Percentiles rank a stretch among this genome's conserved stretches.
phyloP scores from a whole-genome alignment of 2,329 filamentous ascomycete species.

The Monilinia fructicola region DNA sequence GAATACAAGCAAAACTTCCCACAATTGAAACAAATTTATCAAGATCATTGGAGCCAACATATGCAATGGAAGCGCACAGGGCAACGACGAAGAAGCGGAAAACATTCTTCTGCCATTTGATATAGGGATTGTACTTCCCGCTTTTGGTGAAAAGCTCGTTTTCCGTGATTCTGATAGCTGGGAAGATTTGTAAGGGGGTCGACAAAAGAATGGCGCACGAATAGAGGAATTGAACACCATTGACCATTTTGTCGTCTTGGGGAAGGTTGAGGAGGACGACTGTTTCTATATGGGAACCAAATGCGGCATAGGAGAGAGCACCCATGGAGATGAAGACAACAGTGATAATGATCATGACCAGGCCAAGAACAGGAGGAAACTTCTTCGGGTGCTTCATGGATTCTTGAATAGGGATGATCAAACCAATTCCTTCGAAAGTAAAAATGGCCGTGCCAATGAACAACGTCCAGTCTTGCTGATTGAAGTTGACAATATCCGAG shows the following conservation, averaged over 20 bases:
- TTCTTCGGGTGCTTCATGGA: slow-evolving; percentile 90
- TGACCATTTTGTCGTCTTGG: slow-evolving; percentile 93
- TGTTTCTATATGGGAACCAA: slow-evolving; percentile 91
- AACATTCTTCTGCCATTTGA: slow-evolving; percentile 99
- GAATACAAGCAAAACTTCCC: slow-evolving; percentile 96
- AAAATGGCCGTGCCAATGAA: slow-evolving; percentile 99
- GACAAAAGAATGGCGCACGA: slow-evolving; percentile 96
- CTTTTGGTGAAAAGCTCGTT: slow-evolving; percentile 91
- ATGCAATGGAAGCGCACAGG: slow-evolving; percentile 82
- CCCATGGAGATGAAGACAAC: slow-evolving; percentile 88
- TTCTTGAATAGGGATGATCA: slow-evolving; percentile 97
- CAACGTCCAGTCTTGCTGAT: slow-evolving; percentile 87
- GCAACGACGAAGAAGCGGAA: slow-evolving; percentile 93
- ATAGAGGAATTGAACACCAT: slow-evolving; percentile 93
- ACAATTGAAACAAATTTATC: slow-evolving; percentile 98
- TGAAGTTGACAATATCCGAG: slow-evolving; percentile 87
- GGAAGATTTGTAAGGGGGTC: slow-evolving; percentile 95
- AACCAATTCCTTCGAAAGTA: slow-evolving; percentile 95
- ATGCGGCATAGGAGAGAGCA: slow-evolving; percentile 91
- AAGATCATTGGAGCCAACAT: slow-evolving; percentile 86
- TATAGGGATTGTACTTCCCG: slow-evolving; percentile 95
- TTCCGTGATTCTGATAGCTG: slow-evolving; percentile 93
- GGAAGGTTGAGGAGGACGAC: slow-evolving; percentile 95
- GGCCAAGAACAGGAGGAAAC: slow-evolving; percentile 83
- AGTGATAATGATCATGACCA: slow-evolving; percentile 94